phyloP scores from a whole-genome alignment of 1,284 basidiomycete genomes.

The Naganishia cerealis region DNA sequence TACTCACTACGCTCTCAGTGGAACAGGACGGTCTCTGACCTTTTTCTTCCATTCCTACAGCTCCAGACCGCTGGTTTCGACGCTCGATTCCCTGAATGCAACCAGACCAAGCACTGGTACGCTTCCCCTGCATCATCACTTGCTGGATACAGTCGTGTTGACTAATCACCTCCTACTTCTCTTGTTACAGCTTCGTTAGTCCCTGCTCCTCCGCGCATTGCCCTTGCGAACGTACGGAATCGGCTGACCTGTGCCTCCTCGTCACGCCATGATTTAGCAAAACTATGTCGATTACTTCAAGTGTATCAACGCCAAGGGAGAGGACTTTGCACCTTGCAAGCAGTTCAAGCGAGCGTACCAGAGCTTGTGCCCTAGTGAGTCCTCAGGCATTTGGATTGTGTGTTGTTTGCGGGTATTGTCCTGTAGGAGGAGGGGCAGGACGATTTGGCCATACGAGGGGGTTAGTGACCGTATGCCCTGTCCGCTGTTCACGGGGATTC shows the following conservation, averaged over 20 bases:
- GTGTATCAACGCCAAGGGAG: slow-evolving; percentile 94
- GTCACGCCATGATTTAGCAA: slow-evolving; percentile 66
- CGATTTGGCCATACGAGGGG: background rate
- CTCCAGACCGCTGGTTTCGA: slow-evolving; percentile 57
- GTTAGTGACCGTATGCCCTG: too few relatives aligned
- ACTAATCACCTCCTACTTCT: slow-evolving; percentile 1
- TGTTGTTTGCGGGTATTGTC: background rate
- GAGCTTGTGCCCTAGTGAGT: slow-evolving; percentile 95
- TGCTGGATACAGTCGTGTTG: background rate
- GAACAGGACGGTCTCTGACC: background rate
- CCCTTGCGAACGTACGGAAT: background rate
- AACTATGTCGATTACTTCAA: slow-evolving; percentile 98
- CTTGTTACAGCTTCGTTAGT: slow-evolving; percentile 29
- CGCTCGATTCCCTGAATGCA: slow-evolving; percentile 93
- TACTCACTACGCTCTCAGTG: slow-evolving; percentile 5
- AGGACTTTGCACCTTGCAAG: slow-evolving; percentile 96
- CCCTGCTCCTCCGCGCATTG: slow-evolving; percentile 2
- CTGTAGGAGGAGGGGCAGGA: background rate
- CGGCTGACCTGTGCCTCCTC: background rate
- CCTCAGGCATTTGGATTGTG: background rate
- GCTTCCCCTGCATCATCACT: slow-evolving; percentile 37
- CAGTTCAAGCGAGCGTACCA: slow-evolving; percentile 97
- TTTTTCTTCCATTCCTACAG: background rate
- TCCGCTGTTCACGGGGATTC: too few relatives aligned
- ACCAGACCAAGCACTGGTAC: slow-evolving; percentile 92